Conservation (phyloP, 371 early-diverging fungal species). For the Dichotomocladium elegans region DNA sequence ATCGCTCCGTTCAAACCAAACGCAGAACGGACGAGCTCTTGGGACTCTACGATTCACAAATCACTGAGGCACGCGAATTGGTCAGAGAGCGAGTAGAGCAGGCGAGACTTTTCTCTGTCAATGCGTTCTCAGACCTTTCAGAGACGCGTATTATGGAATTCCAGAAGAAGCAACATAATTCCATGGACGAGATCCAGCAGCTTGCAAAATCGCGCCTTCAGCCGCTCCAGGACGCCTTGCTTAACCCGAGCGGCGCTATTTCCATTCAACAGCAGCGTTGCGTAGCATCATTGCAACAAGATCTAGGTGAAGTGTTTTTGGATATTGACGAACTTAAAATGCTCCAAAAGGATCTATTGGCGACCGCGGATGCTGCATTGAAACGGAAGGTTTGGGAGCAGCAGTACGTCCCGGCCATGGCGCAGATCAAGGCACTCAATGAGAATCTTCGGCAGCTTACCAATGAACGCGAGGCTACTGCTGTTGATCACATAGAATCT, state of each 20-base stretch:
- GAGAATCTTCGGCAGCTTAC: slow-evolving; percentile 17
- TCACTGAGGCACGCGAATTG: no score
- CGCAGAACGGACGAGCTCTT: no score
- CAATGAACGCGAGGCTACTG: background rate
- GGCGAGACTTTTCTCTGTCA: no score
- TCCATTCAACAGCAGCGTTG: no score
- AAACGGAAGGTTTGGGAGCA: slow-evolving; percentile 30
- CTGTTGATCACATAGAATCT: background rate
- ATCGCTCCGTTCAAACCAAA: no score
- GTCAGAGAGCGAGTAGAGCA: no score
- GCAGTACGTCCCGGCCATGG: slow-evolving; percentile 13
- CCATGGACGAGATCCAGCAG: background rate
- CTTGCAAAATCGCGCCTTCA: slow-evolving; percentile 2
- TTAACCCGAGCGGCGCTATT: no score
- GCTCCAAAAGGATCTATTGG: slow-evolving; percentile 18
- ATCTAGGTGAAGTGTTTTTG: slow-evolving; percentile 26
- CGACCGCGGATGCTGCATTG: slow-evolving; percentile 25
- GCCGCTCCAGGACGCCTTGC: no score
- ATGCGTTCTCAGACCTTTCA: no score
- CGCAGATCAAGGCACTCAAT: slow-evolving; percentile 26
- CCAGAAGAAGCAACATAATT: background rate
- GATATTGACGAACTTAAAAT: slow-evolving; percentile 21
- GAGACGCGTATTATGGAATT: no score
- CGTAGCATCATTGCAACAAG: slow-evolving; percentile 23
- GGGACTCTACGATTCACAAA: no score